Percentiles rank a stretch among this genome's conserved stretches.
These are phyloP conservation scores for Fusarium vanettenii DNA, from an alignment of 2,329 filamentous ascomycete species.

Conservation along the genomic window DNA sequence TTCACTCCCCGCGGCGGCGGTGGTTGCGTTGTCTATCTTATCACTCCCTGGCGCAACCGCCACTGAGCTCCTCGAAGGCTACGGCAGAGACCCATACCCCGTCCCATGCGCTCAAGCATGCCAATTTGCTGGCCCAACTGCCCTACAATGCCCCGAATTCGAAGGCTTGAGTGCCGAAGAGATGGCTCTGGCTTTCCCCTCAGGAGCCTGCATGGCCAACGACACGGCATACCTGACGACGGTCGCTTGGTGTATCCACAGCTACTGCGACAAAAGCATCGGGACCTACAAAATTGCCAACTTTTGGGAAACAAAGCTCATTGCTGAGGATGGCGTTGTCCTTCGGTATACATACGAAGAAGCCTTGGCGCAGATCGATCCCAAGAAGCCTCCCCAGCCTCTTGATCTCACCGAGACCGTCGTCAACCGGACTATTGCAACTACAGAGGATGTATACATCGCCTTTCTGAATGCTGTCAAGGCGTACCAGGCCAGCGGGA, in stretches of 20 bases:
- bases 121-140: constrained; percentile 7
- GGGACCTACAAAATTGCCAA: constrained; percentile 18
- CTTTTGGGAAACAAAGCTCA: constrained; percentile 31
- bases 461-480: constrained; percentile 20
- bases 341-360: constrained; percentile 28
- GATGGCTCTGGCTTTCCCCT: constrained; percentile 15
- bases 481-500: not conserved
- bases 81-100: constrained; percentile 22
- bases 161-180: constrained; percentile 29
- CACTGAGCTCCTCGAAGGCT: constrained; percentile 29
- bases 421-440: constrained; percentile 29
- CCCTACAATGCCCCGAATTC: constrained; percentile 38
- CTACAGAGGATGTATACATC: constrained; percentile 8
- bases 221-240: constrained; percentile 31
- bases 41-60: not conserved
- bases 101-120: constrained; percentile 27
- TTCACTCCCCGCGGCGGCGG: not conserved
- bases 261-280: constrained; percentile 1
- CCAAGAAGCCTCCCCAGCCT: not conserved
- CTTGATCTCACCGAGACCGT: not conserved
- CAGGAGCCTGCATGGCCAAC: constrained; percentile 25
- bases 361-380: constrained; percentile 27
- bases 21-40: not conserved
- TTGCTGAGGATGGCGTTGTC: constrained; percentile 1
- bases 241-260: constrained; percentile 34